Base-by-base conservation (phyloP, 371 early-diverging fungal species). In the Dinochytrium kinnereticum region DNA sequence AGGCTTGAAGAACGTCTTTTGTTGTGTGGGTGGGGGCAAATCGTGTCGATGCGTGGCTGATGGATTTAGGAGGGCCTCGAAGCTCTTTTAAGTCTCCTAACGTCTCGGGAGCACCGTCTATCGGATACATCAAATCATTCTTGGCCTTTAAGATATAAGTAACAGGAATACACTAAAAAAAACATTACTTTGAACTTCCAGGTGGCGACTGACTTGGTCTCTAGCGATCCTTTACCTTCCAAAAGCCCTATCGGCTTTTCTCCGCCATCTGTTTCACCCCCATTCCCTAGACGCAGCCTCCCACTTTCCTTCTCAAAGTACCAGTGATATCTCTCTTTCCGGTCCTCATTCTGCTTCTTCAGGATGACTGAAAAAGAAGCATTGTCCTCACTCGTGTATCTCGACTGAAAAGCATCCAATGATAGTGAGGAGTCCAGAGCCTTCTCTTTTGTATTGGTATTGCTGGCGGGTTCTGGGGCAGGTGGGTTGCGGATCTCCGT, bases 361-460 rank as follows among this genome's bases (percentile, higher is more conserved):
- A 95, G 38, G 17, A 94, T 77, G 26, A 85, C 87, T 34, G 80
- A 72, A 78, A 95, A 95, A 1, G 93, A 92, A 15, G 92, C 91
- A 79, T 95, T 93, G 78, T 95, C 95, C 75, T 95, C 94, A 74
- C 89, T 89, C 3, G 94, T 94, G 77, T 93, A 93, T n/a, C 81
- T 76, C 0, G 88, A 72, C 77, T 91, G 93, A 72, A 93, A 95
- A 51, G 87, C 86, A 70, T 93, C 94, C 24, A 91, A 80, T 1
- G 84, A 80, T 37, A 75, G 51, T 31, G 34, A 61, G 13, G 64
- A 75, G 34, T 71, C 64, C 26, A 38, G 24, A 19, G 21, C 30
- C 57, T 55, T 55, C 26, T 24, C 24, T 34, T 31, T 34, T 61
- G 10, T 37, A 2, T 51, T 39, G 38, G 5, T 31, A 39, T n/a